Evolutionary conservation across 805 yeast species (phyloP), one percentile per base, ranked within the genome.

Genomic region (Candida broadrunensis): DNA sequence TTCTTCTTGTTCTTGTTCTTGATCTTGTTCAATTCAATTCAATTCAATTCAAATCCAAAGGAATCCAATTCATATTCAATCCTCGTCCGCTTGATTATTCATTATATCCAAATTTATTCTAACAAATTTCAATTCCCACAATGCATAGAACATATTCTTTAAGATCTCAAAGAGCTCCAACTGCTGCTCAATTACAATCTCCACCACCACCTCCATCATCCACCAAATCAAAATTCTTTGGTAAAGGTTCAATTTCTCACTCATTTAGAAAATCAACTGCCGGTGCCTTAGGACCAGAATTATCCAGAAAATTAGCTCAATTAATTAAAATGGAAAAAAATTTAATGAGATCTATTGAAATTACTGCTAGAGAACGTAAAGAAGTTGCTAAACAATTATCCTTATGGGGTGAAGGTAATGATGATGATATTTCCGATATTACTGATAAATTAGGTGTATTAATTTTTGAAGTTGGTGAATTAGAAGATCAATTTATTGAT

Each of bases 401-500:
- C 26, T 66, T 84, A 53, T 91, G 99, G 99, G 99, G 99, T 73
- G 96, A 87, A 67, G 95, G 85, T 62, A 89, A 90, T 63, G 98
- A 91, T 64, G 98, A 91, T 59, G 99, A 91, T 59, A 96, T 91
- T 42, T 82, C 93, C 47, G 98, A 91, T 67, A 89, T 91, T 50
- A 91, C 98, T 53, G 99, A 91, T 72, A 90, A 93, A 72, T 80
- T 91, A 65, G 98, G 98, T 63, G 97, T 91, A 41, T 77, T 91
- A 51, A 81, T 93, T 60, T 91, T 83, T 73, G 98, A 91, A 77
- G 80, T 93, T 62, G 97, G 96, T 70, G 98, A 91, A 77, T 81
- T 93, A 60, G 98, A 91, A 76, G 98, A 93, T 72, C 96, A 88
- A 68, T 90, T 88, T 78, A 88, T 91, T 62, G 99, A 93, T 78